Evolutionary conservation across 2,329 filamentous ascomycete genomes (phyloP), one percentile per base, ranked within the genome.

Genomic region (Botrytis byssoidea): DNA sequence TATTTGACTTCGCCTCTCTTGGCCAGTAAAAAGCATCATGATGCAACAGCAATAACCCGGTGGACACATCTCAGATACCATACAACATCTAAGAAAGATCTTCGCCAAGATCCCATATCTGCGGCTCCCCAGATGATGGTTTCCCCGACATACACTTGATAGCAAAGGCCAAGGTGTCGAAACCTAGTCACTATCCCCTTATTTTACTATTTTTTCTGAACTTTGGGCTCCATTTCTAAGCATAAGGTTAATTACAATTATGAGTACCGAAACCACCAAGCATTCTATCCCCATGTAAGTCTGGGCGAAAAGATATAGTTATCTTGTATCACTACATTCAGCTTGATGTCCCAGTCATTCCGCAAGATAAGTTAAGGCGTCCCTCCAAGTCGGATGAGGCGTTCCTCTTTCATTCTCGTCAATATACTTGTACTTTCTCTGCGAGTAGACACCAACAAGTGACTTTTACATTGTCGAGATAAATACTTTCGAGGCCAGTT

Each of bases 1-100:
- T 60, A 44, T 18, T 32, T 55, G 25, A n/a, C 70, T 72, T 42
- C 70, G 70, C 70, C 70, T 55, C 70, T 55, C 70, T 72, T 72
- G 70, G 70, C 70, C 46, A 72, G 46, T 72, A 8, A 71, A 32
- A 71, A 55, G 14, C 9, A 48, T 35, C 46, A 66, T 32, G 7
- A 32, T 42, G 37, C 25, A 42, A 14, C 32, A 66, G 35, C 22
- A 5, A 32, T 20, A 46, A 66, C 29, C 70, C 60, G n/a, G 20
- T 8, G 14, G 22, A 44, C 9, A n/a, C 18, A n/a, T 25, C 46
- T n/a, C 42, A 22, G n/a, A 40, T 57, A 35, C 44, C 70, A 66
- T 42, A 55, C 57, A 51, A 35, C 12, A 42, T 55, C 32, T 42
- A 29, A 22, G 22, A 18, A 40, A 67, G 60, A 67, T 35, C 35